A percentile compares a stretch with the other conserved stretches of the same genome.
phyloP scores from a whole-genome alignment of 768 basidiomycete genomes.

The Rhizopogon sp. region DNA sequence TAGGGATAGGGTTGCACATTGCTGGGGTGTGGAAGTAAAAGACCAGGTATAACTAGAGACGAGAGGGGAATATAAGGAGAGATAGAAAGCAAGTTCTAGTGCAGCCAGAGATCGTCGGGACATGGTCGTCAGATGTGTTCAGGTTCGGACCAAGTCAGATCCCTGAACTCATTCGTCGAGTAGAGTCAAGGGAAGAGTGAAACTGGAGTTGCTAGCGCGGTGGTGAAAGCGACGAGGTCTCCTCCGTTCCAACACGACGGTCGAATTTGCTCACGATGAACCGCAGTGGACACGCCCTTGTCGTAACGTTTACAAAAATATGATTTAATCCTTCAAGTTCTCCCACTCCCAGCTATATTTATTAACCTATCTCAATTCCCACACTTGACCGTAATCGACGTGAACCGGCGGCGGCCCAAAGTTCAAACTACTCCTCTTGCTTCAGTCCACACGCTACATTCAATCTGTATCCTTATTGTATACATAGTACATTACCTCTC shows the following conservation, averaged over 20 bases:
- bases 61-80: conserved; percentile 22
- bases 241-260: not conserved
- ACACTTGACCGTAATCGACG: not conserved
- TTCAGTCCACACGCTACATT: conserved; percentile 1
- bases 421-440: too few relatives aligned
- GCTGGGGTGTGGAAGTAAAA: conserved; percentile 45
- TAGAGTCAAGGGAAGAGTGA: not conserved
- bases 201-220: too few relatives aligned
- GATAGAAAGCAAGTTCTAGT: conserved; percentile 2
- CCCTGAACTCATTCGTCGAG: conserved; percentile 7
- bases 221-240: too few relatives aligned
- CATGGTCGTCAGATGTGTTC: conserved; percentile 9
- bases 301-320: not conserved
- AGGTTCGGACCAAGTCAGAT: conserved; percentile 1
- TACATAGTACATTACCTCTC: not conserved
- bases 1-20: conserved; percentile 63
- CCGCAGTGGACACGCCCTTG: not conserved
- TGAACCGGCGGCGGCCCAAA: too few relatives aligned
- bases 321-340: too few relatives aligned
- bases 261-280: not conserved
- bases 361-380: not conserved
- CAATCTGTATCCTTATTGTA: not conserved
- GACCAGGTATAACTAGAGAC: conserved; percentile 38
- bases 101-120: not conserved
- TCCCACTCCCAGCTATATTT: not conserved